Conservation (phyloP, 2,329 filamentous ascomycete genomes). For the Cladophialophora immunda region DNA sequence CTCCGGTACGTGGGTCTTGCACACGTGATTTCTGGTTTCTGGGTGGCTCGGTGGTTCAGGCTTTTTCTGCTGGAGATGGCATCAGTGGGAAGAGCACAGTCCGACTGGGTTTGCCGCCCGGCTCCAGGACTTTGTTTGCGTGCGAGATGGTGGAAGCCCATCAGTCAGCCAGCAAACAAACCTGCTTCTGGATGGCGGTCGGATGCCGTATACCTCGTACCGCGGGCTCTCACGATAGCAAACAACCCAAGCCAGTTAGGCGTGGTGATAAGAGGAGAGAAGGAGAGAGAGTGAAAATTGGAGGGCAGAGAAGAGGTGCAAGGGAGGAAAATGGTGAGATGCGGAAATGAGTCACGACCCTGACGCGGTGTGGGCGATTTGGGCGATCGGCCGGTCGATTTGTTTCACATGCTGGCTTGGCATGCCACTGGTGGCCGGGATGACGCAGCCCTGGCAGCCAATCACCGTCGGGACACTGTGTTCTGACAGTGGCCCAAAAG, state of each 20-base stretch:
- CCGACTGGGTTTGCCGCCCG: slow-evolving; percentile 19
- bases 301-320: background rate
- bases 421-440: slow-evolving; percentile 16
- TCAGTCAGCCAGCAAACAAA: slow-evolving; percentile 12
- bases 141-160: background rate
- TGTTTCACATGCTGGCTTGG: slow-evolving; percentile 33
- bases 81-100: background rate
- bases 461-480: slow-evolving; percentile 24
- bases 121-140: background rate
- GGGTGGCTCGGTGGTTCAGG: slow-evolving; percentile 1
- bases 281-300: background rate
- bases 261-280: background rate
- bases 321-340: slow-evolving; percentile 21
- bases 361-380: slow-evolving; percentile 9
- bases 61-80: slow-evolving; percentile 23
- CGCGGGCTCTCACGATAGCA: background rate
- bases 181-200: background rate
- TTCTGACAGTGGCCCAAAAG: slow-evolving; percentile 8
- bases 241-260: background rate
- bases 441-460: slow-evolving; percentile 9
- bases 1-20: slow-evolving; percentile 28
- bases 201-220: background rate
- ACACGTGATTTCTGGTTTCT: slow-evolving; percentile 29
- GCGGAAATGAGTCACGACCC: slow-evolving; percentile 28
- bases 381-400: slow-evolving; percentile 2